Evolutionary conservation across 805 yeast species (phyloP), one percentile per base, ranked within the genome.

Genomic region (Sugiyamaella boreocaroliniensis): DNA sequence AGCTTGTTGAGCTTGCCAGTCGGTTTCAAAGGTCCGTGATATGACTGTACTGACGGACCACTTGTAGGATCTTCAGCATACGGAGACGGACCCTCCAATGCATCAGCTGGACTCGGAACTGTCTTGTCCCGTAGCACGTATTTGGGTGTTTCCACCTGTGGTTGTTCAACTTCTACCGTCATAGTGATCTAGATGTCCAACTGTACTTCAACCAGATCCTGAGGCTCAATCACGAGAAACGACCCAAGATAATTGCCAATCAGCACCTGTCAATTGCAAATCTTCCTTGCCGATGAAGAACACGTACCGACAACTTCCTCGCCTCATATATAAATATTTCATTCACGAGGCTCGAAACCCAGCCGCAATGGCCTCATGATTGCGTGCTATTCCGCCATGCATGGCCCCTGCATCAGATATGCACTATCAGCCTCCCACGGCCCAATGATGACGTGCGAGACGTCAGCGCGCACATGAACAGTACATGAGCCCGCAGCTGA

Each of bases 1-100:
- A 41, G 50, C 11, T 48, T 42, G 52, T 66, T 68, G 16, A 66
- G 60, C 9, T 52, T 51, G 0, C 68, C 69, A 34, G 63, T 45
- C 40, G 54, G 48, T 46, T 49, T 48, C 47, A 59, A 32, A n/a
- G 65, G 66, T 14, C 45, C 49, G 10, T 16, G 16, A n/a, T 12
- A 15, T 34, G 46, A 52, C 10, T 47, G 12, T 2, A 51, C 55
- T 2, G 64, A 61, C 26, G 61, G 55, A 10, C 65, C 66, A 49
- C 59, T 63, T 6, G 20, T 44, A 18, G 37, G 47, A 34, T 49
- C 55, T 26, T 53, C 59, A 4, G 65, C 64, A 45, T 48, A 63
- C 2, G 67, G 67, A 10, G 67, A 60, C 3, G 62, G 61, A 11
- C 68, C 68, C 14, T 43, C 40, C 14, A 19, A 48, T 10, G 42